Evolutionary conservation across 345 rosid genomes (phyloP).

Genomic region (Eutrema yunnanense): DNA sequence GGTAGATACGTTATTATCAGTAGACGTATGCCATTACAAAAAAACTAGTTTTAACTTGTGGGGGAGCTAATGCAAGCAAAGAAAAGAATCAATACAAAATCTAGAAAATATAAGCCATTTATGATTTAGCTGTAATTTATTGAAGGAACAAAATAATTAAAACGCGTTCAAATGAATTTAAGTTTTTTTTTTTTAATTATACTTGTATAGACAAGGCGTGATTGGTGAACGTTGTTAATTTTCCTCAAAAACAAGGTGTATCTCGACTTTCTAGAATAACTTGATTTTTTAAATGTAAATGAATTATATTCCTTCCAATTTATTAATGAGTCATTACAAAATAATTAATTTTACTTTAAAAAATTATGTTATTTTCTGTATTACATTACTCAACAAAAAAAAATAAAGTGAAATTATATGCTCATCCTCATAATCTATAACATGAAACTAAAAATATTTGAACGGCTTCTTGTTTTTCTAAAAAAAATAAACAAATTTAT

Average conservation of each 20-base stretch:
- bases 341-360: too few relatives aligned
- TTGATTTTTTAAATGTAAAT: not conserved
- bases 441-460: not conserved
- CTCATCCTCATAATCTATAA: not conserved
- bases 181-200: not conserved
- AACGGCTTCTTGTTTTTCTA: not conserved
- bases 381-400: not conserved
- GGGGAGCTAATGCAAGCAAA: not conserved
- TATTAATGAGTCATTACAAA: not conserved
- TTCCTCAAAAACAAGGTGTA: not conserved
- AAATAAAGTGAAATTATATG: not conserved
- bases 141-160: not conserved
- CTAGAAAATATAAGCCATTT: not conserved
- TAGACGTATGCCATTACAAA: slow-evolving; percentile 10
- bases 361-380: too few relatives aligned
- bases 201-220: too few relatives aligned
- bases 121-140: slow-evolving; percentile 3
- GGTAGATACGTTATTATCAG: slow-evolving; percentile 33
- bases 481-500: not conserved
- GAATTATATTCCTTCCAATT: not conserved
- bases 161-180: not conserved
- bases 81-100: slow-evolving; percentile 7
- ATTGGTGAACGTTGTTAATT: not conserved
- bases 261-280: not conserved
- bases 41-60: not conserved